Evolutionary conservation across 1,139 yeast genomes (phyloP).

Genomic region (Lodderomyces margitis): DNA sequence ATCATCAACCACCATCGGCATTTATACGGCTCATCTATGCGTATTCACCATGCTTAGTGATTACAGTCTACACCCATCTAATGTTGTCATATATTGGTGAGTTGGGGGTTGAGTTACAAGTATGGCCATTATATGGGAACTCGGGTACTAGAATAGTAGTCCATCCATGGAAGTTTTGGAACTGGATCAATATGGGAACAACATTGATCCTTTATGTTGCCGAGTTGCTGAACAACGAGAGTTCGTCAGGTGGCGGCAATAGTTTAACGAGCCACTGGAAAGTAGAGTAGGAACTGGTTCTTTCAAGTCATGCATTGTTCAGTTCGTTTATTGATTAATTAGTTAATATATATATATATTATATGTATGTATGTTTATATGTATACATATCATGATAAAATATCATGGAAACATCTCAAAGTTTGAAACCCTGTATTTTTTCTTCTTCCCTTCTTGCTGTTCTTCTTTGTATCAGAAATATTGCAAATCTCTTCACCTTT

Average conservation of each 20-base stretch:
- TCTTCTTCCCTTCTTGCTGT: background rate
- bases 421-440: background rate
- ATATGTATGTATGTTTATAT: background rate
- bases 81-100: constrained; percentile 87
- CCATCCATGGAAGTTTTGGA: constrained; percentile 93
- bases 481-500: constrained; percentile 40
- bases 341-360: background rate
- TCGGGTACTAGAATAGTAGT: constrained; percentile 36
- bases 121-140: constrained; percentile 54
- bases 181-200: constrained; percentile 86
- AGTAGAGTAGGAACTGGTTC: constrained; percentile 27
- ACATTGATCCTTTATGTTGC: constrained; percentile 76
- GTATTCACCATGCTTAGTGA: constrained; percentile 88
- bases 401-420: constrained; percentile 1
- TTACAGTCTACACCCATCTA: constrained; percentile 91
- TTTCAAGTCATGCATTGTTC: too few species aligned
- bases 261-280: constrained; percentile 45
- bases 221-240: constrained; percentile 56
- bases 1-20: constrained; percentile 37
- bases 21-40: constrained; percentile 69
- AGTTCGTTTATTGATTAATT: too few species aligned
- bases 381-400: background rate
- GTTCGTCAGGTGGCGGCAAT: constrained; percentile 27
- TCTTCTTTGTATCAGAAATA: constrained; percentile 23
- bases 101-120: constrained; percentile 54